A percentile compares a stretch with the other conserved stretches of the same genome.
Conservation (phyloP, 2,329 filamentous ascomycete genomes). For the Aspergillus viridinutans region DNA sequence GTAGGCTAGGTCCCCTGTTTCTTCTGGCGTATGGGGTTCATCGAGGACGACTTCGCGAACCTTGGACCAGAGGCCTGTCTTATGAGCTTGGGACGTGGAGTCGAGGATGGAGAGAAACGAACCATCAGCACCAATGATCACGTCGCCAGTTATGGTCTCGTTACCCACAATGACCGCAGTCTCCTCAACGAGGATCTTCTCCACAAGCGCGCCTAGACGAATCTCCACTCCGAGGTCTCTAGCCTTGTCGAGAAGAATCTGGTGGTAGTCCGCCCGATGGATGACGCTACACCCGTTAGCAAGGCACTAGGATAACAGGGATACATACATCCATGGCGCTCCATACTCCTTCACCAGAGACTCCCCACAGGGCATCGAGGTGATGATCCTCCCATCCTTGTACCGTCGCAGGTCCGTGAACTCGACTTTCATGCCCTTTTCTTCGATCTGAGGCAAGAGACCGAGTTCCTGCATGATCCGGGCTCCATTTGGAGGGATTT, state of each 20-base stretch:
- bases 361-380: slow-evolving; percentile 18
- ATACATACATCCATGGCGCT: slow-evolving; percentile 21
- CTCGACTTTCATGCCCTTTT: slow-evolving; percentile 7
- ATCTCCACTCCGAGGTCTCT: slow-evolving; percentile 9
- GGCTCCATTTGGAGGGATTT: slow-evolving; percentile 25
- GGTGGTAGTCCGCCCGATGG: slow-evolving; percentile 17
- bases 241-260: slow-evolving; percentile 14
- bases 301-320: not conserved
- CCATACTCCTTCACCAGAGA: slow-evolving; percentile 18
- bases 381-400: slow-evolving; percentile 13
- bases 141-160: slow-evolving; percentile 10
- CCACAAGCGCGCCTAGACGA: slow-evolving; percentile 4
- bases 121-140: slow-evolving; percentile 20
- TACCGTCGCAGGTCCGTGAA: slow-evolving; percentile 18
- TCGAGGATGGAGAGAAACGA: not conserved
- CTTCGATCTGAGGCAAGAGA: slow-evolving; percentile 10
- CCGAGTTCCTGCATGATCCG: slow-evolving; percentile 15
- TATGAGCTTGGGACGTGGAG: not conserved
- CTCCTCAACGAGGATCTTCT: slow-evolving; percentile 4
- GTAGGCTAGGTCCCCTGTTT: slow-evolving; percentile 62
- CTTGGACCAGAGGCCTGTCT: slow-evolving; percentile 14
- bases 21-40: slow-evolving; percentile 42
- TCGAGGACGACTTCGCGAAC: slow-evolving; percentile 27
- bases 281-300: slow-evolving; percentile 12
- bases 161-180: slow-evolving; percentile 4